A percentile compares a stretch with the other conserved stretches of the same genome.
Conservation (phyloP, 2,329 filamentous ascomycete genomes). For the Thermomyces lanuginosus region DNA sequence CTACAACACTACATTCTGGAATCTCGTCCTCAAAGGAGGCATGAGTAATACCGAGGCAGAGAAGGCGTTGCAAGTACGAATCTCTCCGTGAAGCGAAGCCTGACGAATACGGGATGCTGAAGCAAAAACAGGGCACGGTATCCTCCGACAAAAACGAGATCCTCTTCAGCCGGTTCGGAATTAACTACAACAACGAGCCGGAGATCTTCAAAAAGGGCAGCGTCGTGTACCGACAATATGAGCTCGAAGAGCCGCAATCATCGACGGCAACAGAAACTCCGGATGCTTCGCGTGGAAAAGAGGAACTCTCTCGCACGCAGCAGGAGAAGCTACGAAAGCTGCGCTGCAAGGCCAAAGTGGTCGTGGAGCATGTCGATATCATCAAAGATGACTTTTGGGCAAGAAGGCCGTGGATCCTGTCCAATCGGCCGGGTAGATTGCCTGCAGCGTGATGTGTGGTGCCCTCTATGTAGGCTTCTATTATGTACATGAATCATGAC, state of each 20-base stretch:
- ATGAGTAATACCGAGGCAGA: constrained; percentile 67
- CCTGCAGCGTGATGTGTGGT: too few species aligned
- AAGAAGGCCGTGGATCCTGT: constrained; percentile 65
- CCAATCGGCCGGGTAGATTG: constrained; percentile 54
- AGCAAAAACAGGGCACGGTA: constrained; percentile 51
- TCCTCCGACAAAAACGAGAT: constrained; percentile 92
- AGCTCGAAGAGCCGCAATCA: constrained; percentile 45
- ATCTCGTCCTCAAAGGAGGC: constrained; percentile 61
- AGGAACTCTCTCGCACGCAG: constrained; percentile 58
- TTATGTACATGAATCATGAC: background rate
- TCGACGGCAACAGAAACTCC: constrained; percentile 33
- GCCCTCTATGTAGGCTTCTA: too few species aligned
- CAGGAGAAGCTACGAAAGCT: constrained; percentile 68
- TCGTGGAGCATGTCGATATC: constrained; percentile 76
- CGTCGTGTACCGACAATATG: constrained; percentile 72
- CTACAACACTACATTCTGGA: constrained; percentile 96
- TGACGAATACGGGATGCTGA: constrained; percentile 9
- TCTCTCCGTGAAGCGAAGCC: background rate
- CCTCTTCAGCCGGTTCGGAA: constrained; percentile 68
- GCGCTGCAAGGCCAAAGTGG: constrained; percentile 61
- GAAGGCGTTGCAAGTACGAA: constrained; percentile 51
- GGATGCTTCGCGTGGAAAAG: constrained; percentile 3
- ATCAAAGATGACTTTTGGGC: constrained; percentile 95
- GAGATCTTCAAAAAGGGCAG: constrained; percentile 91
- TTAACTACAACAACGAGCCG: constrained; percentile 95